Conservation (phyloP, 2,329 filamentous ascomycete species). For the Alternaria sp. region DNA sequence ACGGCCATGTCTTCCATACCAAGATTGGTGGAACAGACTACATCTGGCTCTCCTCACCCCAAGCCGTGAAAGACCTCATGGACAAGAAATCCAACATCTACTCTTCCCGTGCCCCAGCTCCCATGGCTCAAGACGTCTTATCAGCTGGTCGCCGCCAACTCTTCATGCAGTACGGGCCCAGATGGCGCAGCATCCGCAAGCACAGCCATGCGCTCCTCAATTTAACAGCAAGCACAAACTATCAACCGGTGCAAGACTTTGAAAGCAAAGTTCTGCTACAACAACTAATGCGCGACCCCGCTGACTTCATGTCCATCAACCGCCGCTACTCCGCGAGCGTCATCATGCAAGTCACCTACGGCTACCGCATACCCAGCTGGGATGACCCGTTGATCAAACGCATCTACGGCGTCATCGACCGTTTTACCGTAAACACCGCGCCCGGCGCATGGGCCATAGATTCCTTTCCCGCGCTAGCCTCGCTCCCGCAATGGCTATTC, state of each 20-base stretch:
- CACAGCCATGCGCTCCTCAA: conserved; percentile 42
- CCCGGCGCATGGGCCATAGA: conserved; percentile 36
- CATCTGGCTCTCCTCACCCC: conserved; percentile 54
- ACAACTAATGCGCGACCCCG: conserved; percentile 49
- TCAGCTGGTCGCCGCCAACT: conserved; percentile 57
- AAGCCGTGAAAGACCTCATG: conserved; percentile 61
- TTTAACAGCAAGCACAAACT: conserved; percentile 40
- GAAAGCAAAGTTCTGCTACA: conserved; percentile 55
- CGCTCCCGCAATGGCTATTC: conserved; percentile 38
- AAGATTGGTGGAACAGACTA: conserved; percentile 51
- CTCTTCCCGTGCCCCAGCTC: conserved; percentile 51
- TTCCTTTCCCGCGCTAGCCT: conserved; percentile 39
- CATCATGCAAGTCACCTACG: conserved; percentile 45
- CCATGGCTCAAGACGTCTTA: conserved; percentile 50
- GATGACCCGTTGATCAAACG: conserved; percentile 41
- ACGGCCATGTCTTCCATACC: conserved; percentile 50
- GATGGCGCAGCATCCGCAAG: conserved; percentile 47
- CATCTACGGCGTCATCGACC: conserved; percentile 39
- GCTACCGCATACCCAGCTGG: conserved; percentile 43
- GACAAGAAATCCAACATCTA: conserved; percentile 61
- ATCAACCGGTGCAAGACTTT: conserved; percentile 53
- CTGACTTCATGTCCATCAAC: conserved; percentile 42
- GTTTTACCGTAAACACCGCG: conserved; percentile 42
- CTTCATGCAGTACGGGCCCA: conserved; percentile 51
- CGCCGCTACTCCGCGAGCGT: conserved; percentile 41